A percentile compares a stretch with the other conserved stretches of the same genome.
Evolutionary conservation across 208 protist genomes (phyloP).

Genomic region (Trypanosoma brucei): DNA sequence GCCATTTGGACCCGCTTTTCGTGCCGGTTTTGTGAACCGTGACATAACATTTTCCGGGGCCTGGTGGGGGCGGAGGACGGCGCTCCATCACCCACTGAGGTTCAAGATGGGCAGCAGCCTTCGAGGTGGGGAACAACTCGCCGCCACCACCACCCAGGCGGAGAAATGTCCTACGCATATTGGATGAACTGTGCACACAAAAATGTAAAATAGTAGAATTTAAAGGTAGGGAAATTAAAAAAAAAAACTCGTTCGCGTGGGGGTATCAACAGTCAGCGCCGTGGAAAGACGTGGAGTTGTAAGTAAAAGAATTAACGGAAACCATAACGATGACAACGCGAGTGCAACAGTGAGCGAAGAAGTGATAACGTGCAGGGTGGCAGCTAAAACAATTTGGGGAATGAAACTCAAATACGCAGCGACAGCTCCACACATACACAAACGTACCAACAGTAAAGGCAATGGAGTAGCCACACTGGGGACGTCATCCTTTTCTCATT

Average conservation of each 20-base stretch:
- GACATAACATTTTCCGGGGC: constrained; percentile 46
- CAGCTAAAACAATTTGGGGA: neutral
- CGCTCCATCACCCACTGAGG: constrained; percentile 53
- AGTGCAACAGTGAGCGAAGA: no score
- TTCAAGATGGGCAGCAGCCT: constrained; percentile 65
- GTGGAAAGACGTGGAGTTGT: no score
- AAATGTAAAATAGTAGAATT: neutral
- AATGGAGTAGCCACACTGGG: neutral
- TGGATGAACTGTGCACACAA: neutral
- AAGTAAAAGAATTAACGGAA: no score
- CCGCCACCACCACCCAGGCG: constrained; percentile 56
- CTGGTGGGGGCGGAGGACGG: constrained; percentile 39
- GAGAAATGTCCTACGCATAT: constrained; percentile 31
- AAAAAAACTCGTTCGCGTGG: no score
- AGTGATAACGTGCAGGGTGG: no score
- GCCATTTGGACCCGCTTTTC: constrained; percentile 37
- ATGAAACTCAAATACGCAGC: neutral
- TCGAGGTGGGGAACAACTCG: constrained; percentile 80
- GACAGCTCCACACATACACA: neutral
- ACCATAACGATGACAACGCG: no score
- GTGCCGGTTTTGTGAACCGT: constrained; percentile 29
- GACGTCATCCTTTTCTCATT: constrained; percentile 31
- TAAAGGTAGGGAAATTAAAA: constrained; percentile 2
- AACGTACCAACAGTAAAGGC: no score
- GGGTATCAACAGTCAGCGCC: no score